These are phyloP conservation scores for Sphaerobolus stellatus DNA, from an alignment of 1,284 basidiomycete species.

Conservation along the genomic window DNA sequence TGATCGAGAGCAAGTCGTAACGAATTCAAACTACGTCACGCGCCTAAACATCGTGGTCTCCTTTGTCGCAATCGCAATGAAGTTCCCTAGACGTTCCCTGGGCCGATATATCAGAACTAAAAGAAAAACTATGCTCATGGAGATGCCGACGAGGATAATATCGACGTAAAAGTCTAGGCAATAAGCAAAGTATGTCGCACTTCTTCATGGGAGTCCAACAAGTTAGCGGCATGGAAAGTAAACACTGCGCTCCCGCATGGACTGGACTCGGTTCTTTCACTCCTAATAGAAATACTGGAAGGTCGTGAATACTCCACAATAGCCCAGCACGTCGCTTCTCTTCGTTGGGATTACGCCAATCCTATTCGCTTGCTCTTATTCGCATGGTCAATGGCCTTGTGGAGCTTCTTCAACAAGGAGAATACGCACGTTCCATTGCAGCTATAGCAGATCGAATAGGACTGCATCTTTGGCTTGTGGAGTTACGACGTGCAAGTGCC, in stretches of 20 bases:
- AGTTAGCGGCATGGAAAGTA: constrained; percentile 78
- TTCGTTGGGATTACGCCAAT: constrained; percentile 55
- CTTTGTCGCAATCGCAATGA: neutral
- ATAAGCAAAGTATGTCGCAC: too few species aligned
- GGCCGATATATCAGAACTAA: too few species aligned
- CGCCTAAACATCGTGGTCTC: too few species aligned
- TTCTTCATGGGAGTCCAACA: too few species aligned
- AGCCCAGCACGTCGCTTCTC: constrained; percentile 30
- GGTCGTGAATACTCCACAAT: constrained; percentile 33
- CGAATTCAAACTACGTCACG: neutral
- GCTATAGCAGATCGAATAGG: constrained; percentile 85
- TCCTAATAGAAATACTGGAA: constrained; percentile 63
- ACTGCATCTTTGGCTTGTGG: constrained; percentile 89
- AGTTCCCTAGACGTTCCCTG: neutral
- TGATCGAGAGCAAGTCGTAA: neutral
- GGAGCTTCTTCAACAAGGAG: constrained; percentile 87
- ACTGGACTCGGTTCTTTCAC: constrained; percentile 67
- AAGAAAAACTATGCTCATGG: too few species aligned
- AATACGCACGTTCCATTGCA: constrained; percentile 87
- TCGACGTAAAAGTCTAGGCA: neutral
- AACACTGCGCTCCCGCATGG: constrained; percentile 71
- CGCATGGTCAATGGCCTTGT: constrained; percentile 94
- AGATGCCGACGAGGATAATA: neutral
- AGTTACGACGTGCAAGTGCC: constrained; percentile 91
- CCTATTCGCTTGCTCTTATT: constrained; percentile 77